A percentile compares a stretch with the other conserved stretches of the same genome.
Evolutionary conservation across 352 stramenopile genomes (phyloP).

Genomic region (Globisporangium megalacanthum): DNA sequence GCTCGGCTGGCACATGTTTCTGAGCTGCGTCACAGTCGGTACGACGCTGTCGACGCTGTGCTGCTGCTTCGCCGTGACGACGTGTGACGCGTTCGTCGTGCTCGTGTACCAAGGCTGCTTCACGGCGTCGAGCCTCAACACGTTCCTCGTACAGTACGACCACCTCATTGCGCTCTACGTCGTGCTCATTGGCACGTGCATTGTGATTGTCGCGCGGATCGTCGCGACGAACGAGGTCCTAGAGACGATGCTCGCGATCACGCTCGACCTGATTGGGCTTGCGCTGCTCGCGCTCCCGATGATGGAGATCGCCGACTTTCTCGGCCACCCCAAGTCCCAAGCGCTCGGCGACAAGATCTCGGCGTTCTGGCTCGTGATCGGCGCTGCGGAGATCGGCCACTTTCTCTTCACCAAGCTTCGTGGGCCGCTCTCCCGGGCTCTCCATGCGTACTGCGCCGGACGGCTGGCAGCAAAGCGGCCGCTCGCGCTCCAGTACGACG

Average conservation of each 20-base stretch:
- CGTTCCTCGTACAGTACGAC: conserved; percentile 48
- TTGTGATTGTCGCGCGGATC: conserved; percentile 54
- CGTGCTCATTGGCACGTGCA: conserved; percentile 33
- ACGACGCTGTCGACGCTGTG: conserved; percentile 26
- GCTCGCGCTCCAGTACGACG: neutral
- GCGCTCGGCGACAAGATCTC: conserved; percentile 29
- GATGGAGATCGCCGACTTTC: conserved; percentile 53
- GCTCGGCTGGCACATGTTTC: conserved; percentile 24
- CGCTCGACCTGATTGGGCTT: conserved; percentile 48
- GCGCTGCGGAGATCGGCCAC: conserved; percentile 26
- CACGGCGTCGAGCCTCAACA: conserved; percentile 51
- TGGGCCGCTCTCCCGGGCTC: neutral
- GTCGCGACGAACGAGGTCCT: conserved; percentile 49
- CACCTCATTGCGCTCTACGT: conserved; percentile 44
- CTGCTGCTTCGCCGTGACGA: conserved; percentile 33
- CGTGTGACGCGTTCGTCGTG: conserved; percentile 32
- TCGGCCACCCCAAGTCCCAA: conserved; percentile 34
- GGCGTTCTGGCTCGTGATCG: conserved; percentile 45
- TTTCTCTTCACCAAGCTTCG: conserved; percentile 18
- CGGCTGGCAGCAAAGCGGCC: neutral
- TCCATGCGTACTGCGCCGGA: neutral
- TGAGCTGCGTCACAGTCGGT: conserved; percentile 19
- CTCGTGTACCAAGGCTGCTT: conserved; percentile 50
- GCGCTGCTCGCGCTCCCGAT: conserved; percentile 55
- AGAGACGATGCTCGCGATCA: conserved; percentile 43